Percentiles rank a stretch among this genome's conserved stretches.
These are phyloP conservation scores for Bipolaris gigantea DNA, from an alignment of 2,329 filamentous ascomycete species.

Conservation along the genomic window DNA sequence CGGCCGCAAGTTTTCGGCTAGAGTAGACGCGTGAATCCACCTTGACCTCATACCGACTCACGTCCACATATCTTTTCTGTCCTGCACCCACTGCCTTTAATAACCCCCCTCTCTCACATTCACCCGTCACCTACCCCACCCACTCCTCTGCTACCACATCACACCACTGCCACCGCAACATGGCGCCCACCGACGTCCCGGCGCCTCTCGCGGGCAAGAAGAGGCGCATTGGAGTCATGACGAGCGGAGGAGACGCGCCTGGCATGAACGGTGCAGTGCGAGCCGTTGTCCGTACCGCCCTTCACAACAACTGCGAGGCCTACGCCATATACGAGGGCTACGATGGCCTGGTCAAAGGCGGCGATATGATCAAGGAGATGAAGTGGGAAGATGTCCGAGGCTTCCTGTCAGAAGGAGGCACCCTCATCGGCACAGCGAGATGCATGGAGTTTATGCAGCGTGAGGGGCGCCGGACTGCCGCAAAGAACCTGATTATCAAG, in stretches of 20 bases:
- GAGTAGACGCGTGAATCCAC: constrained; percentile 21
- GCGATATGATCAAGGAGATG: constrained; percentile 84
- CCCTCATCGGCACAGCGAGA: constrained; percentile 90
- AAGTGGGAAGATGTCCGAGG: constrained; percentile 92
- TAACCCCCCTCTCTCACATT: constrained; percentile 6
- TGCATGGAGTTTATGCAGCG: constrained; percentile 93
- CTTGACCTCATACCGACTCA: constrained; percentile 33
- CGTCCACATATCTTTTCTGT: constrained; percentile 14
- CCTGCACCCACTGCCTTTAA: constrained; percentile 7
- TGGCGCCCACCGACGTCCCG: constrained; percentile 39
- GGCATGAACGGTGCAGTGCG: constrained; percentile 93
- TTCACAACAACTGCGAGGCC: constrained; percentile 65
- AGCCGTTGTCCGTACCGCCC: constrained; percentile 87
- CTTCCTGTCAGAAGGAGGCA: constrained; percentile 91
- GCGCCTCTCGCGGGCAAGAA: constrained; percentile 52
- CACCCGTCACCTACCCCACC: neutral
- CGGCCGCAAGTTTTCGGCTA: constrained; percentile 19
- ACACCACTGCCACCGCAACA: constrained; percentile 11
- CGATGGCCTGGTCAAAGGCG: constrained; percentile 88
- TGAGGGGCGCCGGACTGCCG: constrained; percentile 76
- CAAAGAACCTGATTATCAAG: constrained; percentile 89
- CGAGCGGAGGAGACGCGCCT: constrained; percentile 89
- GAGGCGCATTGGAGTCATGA: constrained; percentile 84
- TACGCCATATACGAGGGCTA: constrained; percentile 80
- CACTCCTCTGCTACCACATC: constrained; percentile 3